Conservation (phyloP, 2,329 filamentous ascomycete genomes). For the Phaeophleospora eucalypticola region DNA sequence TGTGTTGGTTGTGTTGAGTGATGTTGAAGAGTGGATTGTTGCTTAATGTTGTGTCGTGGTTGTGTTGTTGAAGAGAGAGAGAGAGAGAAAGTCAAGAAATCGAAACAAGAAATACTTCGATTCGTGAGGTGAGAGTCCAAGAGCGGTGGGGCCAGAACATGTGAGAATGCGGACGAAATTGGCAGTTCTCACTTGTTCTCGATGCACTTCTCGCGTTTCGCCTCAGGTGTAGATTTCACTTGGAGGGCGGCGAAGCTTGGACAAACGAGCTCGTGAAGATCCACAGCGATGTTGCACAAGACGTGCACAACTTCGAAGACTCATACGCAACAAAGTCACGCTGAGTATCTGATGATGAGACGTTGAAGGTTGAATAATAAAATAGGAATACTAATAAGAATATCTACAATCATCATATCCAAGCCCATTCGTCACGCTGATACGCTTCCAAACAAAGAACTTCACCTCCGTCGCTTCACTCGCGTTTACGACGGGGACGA, state of each 20-base stretch:
- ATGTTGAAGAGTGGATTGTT: not conserved
- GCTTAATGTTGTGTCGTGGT: not conserved
- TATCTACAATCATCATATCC: constrained; percentile 1
- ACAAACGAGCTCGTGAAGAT: too few species aligned
- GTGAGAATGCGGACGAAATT: not conserved
- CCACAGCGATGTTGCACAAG: too few species aligned
- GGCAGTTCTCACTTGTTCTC: not conserved
- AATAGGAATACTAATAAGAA: not conserved
- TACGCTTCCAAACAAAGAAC: not conserved
- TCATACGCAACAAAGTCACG: too few species aligned
- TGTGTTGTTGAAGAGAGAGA: not conserved
- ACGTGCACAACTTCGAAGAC: too few species aligned
- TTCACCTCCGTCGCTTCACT: not conserved
- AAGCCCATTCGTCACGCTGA: too few species aligned
- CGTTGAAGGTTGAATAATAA: not conserved
- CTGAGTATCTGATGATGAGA: too few species aligned
- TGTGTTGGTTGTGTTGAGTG: constrained; percentile 1
- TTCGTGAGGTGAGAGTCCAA: too few species aligned
- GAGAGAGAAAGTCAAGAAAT: not conserved
- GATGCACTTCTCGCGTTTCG: not conserved
- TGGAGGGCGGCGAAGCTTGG: too few species aligned
- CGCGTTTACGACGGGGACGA: constrained; percentile 21
- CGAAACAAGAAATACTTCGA: not conserved
- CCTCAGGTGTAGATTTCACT: too few species aligned
- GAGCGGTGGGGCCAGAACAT: too few species aligned